These are phyloP conservation scores for Seminavis robusta DNA, from an alignment of 108 stramenopile species.

Conservation along the genomic window DNA sequence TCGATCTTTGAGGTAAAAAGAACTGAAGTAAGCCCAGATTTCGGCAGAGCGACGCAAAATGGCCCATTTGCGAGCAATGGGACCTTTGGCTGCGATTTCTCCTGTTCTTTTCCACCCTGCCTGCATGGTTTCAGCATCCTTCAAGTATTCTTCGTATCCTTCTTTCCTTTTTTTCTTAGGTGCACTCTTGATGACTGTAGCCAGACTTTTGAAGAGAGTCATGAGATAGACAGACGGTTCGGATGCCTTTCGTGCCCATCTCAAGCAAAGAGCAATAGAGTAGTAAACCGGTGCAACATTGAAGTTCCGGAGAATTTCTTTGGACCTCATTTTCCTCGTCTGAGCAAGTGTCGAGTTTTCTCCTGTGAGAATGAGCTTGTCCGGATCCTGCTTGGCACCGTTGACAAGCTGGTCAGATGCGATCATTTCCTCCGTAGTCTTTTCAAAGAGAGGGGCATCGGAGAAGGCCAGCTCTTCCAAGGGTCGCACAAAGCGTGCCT, in stretches of 20 bases:
- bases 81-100: slow-evolving; percentile 79
- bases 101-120: slow-evolving; percentile 85
- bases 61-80: slow-evolving; percentile 65
- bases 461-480: slow-evolving; percentile 61
- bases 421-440: not conserved
- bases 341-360: slow-evolving; percentile 45
- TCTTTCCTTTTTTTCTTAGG: slow-evolving; percentile 14
- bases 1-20: slow-evolving; percentile 81
- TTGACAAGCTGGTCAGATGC: not conserved
- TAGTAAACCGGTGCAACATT: slow-evolving; percentile 87
- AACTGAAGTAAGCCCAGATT: slow-evolving; percentile 88
- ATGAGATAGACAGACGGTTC: slow-evolving; percentile 40
- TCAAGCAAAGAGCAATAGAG: slow-evolving; percentile 61
- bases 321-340: slow-evolving; percentile 42
- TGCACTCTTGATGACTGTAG: slow-evolving; percentile 45
- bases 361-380: slow-evolving; percentile 31
- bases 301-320: slow-evolving; percentile 69
- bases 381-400: not conserved
- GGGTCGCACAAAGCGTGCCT: slow-evolving; percentile 39
- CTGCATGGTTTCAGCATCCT: slow-evolving; percentile 74
- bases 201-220: slow-evolving; percentile 37
- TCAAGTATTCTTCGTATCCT: slow-evolving; percentile 46
- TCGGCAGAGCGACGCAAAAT: slow-evolving; percentile 80
- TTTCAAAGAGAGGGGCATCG: slow-evolving; percentile 50
- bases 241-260: slow-evolving; percentile 70